phyloP scores from a whole-genome alignment of 257 asterid genomes.

The Solanum habrochaites region DNA sequence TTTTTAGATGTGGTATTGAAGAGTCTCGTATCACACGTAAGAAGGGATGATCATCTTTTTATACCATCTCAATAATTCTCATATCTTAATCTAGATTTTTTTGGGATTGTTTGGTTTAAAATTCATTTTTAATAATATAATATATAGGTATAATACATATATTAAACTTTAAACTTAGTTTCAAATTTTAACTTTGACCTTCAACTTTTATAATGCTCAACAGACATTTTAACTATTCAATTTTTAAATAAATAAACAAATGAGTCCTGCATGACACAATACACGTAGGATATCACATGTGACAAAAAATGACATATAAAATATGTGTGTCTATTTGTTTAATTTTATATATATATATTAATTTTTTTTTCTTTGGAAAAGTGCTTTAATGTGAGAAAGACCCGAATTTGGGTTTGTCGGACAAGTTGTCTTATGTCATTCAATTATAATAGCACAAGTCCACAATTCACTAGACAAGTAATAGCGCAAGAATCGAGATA shows the following conservation, averaged over 20 bases:
- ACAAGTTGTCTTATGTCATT: background rate
- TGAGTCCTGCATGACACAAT: too few species aligned
- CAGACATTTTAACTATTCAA: too few species aligned
- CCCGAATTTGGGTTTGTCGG: background rate
- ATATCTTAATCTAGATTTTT: background rate
- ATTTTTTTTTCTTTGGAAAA: background rate
- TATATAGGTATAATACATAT: too few species aligned
- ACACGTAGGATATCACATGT: too few species aligned
- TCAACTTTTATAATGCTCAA: too few species aligned
- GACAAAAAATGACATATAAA: too few species aligned
- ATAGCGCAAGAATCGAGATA: background rate
- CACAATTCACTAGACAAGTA: background rate
- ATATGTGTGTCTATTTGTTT: too few species aligned
- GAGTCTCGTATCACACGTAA: background rate
- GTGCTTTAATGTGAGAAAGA: background rate
- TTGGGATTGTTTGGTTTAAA: fast-evolving
- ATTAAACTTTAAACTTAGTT: too few species aligned
- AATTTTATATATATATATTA: too few species aligned
- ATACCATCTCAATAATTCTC: background rate
- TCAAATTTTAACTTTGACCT: too few species aligned
- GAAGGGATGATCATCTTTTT: background rate
- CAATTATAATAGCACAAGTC: background rate
- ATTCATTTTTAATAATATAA: background rate
- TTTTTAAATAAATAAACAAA: too few species aligned
- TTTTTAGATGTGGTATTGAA: background rate